A percentile compares a stretch with the other conserved stretches of the same genome.
These are phyloP conservation scores for Aspergillus tubingensis DNA, from an alignment of 2,329 filamentous ascomycete species.

Conservation along the genomic window DNA sequence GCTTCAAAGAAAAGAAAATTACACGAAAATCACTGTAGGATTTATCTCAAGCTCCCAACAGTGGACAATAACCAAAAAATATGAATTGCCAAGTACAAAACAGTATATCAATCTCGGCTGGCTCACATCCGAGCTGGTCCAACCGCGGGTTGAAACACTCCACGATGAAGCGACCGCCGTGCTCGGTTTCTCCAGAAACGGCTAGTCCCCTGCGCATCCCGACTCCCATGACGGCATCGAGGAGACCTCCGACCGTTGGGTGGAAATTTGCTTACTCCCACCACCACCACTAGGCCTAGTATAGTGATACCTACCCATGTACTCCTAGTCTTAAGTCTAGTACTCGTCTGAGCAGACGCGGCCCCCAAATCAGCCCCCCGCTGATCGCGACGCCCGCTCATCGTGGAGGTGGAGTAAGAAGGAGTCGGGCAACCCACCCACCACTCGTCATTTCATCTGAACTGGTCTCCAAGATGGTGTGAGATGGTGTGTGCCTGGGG, in stretches of 20 bases:
- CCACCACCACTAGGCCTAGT: too few species aligned
- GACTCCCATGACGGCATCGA: constrained; percentile 18
- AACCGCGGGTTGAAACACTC: background rate
- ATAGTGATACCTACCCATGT: too few species aligned
- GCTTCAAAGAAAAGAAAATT: too few species aligned
- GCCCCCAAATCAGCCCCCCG: constrained; percentile 8
- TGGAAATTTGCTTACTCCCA: background rate
- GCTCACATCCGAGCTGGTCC: background rate
- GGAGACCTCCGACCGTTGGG: background rate
- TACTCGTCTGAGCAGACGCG: background rate
- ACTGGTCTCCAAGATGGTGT: background rate
- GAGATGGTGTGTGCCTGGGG: constrained; percentile 9
- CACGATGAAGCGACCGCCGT: background rate
- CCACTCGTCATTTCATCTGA: background rate
- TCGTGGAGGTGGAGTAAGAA: background rate
- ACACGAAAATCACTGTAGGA: too few species aligned
- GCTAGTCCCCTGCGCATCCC: constrained; percentile 13
- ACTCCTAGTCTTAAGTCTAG: too few species aligned
- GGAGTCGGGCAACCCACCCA: background rate
- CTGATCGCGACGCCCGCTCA: background rate
- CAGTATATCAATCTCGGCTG: background rate
- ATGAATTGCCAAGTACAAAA: background rate
- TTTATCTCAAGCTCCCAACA: too few species aligned
- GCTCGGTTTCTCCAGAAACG: constrained; percentile 23
- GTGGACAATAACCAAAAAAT: background rate